Conservation (phyloP, 441 rosid species). For the Hypseocharis bilobata region DNA sequence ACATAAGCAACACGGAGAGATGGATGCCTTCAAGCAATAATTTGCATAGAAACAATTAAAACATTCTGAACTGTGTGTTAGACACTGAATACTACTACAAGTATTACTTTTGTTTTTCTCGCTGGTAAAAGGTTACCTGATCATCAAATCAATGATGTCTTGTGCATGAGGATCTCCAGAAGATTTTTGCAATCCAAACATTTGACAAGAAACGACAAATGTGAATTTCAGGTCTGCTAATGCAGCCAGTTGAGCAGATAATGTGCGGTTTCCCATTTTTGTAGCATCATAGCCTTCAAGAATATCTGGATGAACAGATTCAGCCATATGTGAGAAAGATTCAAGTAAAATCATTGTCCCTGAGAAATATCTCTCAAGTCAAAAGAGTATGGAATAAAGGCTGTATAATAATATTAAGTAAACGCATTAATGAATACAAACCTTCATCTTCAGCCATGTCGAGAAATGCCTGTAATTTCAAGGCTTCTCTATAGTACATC, state of each 20-base stretch:
- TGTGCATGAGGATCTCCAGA: constrained; percentile 86
- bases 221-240: constrained; percentile 83
- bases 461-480: constrained; percentile 79
- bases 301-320: constrained; percentile 48
- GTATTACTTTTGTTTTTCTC: neutral
- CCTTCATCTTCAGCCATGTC: constrained; percentile 81
- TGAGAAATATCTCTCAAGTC: neutral
- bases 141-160: constrained; percentile 79
- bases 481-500: constrained; percentile 91
- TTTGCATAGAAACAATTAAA: constrained; percentile 18
- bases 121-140: constrained; percentile 38
- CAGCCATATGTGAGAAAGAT: neutral
- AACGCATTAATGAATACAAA: constrained; percentile 25
- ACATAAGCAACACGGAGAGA: constrained; percentile 92
- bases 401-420: constrained; percentile 11
- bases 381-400: constrained; percentile 12
- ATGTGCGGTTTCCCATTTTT: constrained; percentile 55
- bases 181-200: constrained; percentile 69
- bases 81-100: neutral
- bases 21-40: constrained; percentile 54
- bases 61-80: constrained; percentile 8
- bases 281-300: constrained; percentile 71
- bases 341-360: neutral
- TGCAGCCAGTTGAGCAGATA: constrained; percentile 69
- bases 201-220: constrained; percentile 74